These are phyloP conservation scores for Nevesoporus exiguus DNA, from an alignment of 768 basidiomycete species.

Conservation along the genomic window DNA sequence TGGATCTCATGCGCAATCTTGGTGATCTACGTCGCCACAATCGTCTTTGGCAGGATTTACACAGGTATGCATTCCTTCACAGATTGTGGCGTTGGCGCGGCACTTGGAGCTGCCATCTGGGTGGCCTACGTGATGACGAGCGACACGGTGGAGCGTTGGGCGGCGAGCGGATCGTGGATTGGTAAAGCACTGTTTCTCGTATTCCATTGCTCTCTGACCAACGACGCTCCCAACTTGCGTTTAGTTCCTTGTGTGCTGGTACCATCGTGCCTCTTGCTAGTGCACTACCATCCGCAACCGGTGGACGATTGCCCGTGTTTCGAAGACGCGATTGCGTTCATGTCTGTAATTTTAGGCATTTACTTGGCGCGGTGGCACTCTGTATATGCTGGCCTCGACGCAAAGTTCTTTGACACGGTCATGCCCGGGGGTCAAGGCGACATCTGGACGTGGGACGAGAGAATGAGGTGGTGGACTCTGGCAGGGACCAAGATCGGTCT, in stretches of 20 bases:
- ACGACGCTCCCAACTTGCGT: neutral
- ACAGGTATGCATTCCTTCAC: constrained; percentile 87
- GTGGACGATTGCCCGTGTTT: constrained; percentile 98
- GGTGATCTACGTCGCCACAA: constrained; percentile 58
- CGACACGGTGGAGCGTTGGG: constrained; percentile 41
- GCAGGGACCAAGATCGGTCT: constrained; percentile 39
- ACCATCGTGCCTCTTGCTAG: constrained; percentile 62
- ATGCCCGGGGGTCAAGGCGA: constrained; percentile 61
- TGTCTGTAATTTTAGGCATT: constrained; percentile 80
- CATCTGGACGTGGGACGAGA: constrained; percentile 32
- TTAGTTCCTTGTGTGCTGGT: constrained; percentile 59
- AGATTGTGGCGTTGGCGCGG: constrained; percentile 61
- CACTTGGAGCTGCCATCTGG: constrained; percentile 71
- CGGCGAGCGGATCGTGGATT: constrained; percentile 35
- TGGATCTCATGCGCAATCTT: constrained; percentile 42
- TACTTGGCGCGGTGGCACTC: constrained; percentile 65
- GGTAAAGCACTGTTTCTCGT: constrained; percentile 27
- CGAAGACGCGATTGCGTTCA: constrained; percentile 92
- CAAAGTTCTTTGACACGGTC: constrained; percentile 27
- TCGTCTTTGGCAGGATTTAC: constrained; percentile 79
- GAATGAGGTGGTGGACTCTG: constrained; percentile 35
- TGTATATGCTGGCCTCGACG: constrained; percentile 39
- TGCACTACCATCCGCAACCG: constrained; percentile 91
- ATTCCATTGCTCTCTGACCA: constrained; percentile 14
- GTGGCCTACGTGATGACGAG: constrained; percentile 34